Base-by-base conservation (phyloP, 345 rosid species). In the Limnanthes douglasii region DNA sequence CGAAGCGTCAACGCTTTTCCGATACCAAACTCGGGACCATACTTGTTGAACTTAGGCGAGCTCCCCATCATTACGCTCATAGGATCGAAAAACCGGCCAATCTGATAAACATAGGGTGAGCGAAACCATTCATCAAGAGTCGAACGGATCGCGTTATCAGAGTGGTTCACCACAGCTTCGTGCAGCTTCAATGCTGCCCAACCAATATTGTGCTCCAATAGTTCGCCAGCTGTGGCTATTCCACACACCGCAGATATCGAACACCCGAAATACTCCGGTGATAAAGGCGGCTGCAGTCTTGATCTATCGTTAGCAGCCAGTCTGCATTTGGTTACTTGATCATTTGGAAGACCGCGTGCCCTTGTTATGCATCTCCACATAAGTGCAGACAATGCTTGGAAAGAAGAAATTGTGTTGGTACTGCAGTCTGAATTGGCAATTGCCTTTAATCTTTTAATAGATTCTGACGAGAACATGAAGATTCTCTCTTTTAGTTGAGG, bases 1-100 rank as follows among this genome's bases (percentile, higher is more conserved):
- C 86, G 55, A 39, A 75, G 68, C 8, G 78, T 60, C 57, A 70
- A 7, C 8, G 77, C 84, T 57, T 86, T 78, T 11, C 94, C 94
- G 60, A 81, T 27, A 26, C 92, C 96, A 34, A 86, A 86, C 22
- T 81, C 81, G 29, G 40, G 51, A 11, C 92, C 92, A 2, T 81
- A 86, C 64, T 53, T 81, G 46, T 86, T 31, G 51, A 86, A 86
- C 53, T 84, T 60, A 2, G 92, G 94, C 0, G 94, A 86, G 51
- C 96, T 75, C 43, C 92, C 94, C 60, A 78, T 64, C 82, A 75
- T 51, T 45, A 81, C 53, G 18, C 71, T 77, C 21, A 35, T 4
- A 0, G 71, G 76, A 44, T 72, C 84, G 30, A 81, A 78, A 36
- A 47, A 8, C 34, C 36, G 45, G 5, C 20, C 69, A 1, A 78